These are phyloP conservation scores for Acanthamoeba divionensis DNA, from an alignment of 208 protist species.

Conservation along the genomic window DNA sequence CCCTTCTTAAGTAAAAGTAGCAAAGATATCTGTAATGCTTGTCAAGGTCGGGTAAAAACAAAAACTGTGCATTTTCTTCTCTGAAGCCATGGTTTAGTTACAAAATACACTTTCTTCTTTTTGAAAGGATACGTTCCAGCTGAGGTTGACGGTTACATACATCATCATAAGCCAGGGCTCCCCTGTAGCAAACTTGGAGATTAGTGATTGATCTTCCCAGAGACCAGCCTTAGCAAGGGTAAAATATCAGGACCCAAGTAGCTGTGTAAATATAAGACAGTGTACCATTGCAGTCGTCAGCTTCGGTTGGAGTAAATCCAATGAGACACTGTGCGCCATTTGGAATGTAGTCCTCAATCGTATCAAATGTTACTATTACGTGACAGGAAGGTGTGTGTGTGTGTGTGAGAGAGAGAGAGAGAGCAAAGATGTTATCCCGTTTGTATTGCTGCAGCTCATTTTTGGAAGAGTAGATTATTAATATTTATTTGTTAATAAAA, in stretches of 20 bases:
- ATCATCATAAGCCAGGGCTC: slow-evolving; percentile 56
- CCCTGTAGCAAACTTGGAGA: neutral
- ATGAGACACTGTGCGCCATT: slow-evolving; percentile 24
- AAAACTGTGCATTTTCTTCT: too few relatives aligned
- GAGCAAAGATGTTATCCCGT: neutral
- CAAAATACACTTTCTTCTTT: neutral
- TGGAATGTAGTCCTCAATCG: slow-evolving; percentile 42
- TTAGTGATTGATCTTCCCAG: too few relatives aligned
- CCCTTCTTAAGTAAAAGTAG: slow-evolving; percentile 45
- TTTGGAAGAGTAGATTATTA: too few relatives aligned
- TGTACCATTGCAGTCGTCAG: slow-evolving; percentile 39
- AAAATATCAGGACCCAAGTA: neutral
- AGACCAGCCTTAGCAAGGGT: too few relatives aligned
- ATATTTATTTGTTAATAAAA: too few relatives aligned
- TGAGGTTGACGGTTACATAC: slow-evolving; percentile 36
- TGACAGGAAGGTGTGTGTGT: too few relatives aligned
- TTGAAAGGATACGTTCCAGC: slow-evolving; percentile 25
- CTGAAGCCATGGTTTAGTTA: too few relatives aligned
- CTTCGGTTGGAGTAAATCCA: neutral
- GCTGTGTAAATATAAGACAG: neutral
- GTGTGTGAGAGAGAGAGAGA: neutral
- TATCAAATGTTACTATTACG: neutral
- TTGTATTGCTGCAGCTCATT: too few relatives aligned
- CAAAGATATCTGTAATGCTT: slow-evolving; percentile 21
- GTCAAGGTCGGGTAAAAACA: too few relatives aligned